Percentiles rank a stretch among this genome's conserved stretches.
These are phyloP conservation scores for Emergomyces africanus DNA, from an alignment of 2,329 filamentous ascomycete genomes.

Conservation along the genomic window DNA sequence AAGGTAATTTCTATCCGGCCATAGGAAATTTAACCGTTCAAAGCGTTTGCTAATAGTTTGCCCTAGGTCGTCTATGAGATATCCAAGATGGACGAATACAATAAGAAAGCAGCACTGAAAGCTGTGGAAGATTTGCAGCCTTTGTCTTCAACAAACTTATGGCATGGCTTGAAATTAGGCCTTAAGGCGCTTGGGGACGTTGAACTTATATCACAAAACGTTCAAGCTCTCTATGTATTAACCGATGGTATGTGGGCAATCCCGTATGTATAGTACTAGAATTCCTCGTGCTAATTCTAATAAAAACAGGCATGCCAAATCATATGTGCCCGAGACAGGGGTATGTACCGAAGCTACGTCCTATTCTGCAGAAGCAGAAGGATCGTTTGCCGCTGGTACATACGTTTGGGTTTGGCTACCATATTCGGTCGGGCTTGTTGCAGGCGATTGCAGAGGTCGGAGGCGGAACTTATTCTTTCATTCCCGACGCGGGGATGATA, in stretches of 20 bases:
- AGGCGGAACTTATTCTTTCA: conserved; percentile 48
- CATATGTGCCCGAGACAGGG: conserved; percentile 40
- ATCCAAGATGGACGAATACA: conserved; percentile 33
- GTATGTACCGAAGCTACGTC: conserved; percentile 41
- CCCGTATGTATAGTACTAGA: neutral
- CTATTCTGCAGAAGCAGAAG: conserved; percentile 23
- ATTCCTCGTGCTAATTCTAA: neutral
- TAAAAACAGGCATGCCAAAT: conserved; percentile 32
- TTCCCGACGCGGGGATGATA: conserved; percentile 51
- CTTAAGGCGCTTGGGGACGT: conserved; percentile 34
- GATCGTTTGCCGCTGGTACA: conserved; percentile 28
- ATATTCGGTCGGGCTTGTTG: conserved; percentile 39
- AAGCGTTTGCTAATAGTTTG: neutral
- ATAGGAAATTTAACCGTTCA: neutral
- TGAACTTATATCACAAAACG: conserved; percentile 15
- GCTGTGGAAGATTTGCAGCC: conserved; percentile 34
- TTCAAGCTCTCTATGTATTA: conserved; percentile 22
- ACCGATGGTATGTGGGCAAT: conserved; percentile 15
- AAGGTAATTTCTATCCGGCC: conserved; percentile 15
- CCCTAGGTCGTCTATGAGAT: conserved; percentile 32
- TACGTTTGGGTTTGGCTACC: conserved; percentile 44
- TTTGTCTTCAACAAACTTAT: conserved; percentile 40
- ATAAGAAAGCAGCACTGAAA: conserved; percentile 33
- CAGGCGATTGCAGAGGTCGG: conserved; percentile 48
- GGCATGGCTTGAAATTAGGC: conserved; percentile 43